Base-by-base conservation (phyloP, 108 stramenopile species). In the Cyclotella atomus region DNA sequence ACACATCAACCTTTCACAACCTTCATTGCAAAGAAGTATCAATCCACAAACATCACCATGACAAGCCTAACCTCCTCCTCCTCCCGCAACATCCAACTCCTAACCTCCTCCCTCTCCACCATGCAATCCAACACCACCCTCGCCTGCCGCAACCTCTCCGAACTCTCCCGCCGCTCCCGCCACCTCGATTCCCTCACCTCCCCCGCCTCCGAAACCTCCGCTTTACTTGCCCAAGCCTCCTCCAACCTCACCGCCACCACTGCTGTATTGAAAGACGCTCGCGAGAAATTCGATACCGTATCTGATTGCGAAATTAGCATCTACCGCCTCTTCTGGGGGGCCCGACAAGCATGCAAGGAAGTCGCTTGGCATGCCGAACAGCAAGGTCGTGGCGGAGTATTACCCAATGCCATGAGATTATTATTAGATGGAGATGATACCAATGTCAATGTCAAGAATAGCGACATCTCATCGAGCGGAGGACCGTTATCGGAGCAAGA, bases 221-320 rank as follows among this genome's bases (percentile, higher is more conserved):
- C 80, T 12, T 63, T 89, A 41, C 57, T 92, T 20, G 72, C 84
- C 50, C 73, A 79, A 27, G 84, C 91, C 16, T 76, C 81, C 24
- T 80, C 77, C 34, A 95, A 95, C 65, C 56, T 92, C 25, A 81
- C 77, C 15, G 52, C 89, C n/a, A 89, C 91, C 5, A 46, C 85
- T 0, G 71, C 81, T 0, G 47, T 85, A 12, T 74, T 95, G 61
- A 85, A 83, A 43, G 93, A 95, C 65, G 91, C 91, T 16, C 59
- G 89, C 10, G 93, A 95, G 34, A 92, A 92, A 59, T 95, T 95
- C 65, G 93, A 95, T 67, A 95, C 93, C 15, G 87, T 88, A 0
- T 64, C 44, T 4, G 93, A 95, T 66, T 90, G 89, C 55, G 88
- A 92, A 77, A 89, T 89, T 1, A 83, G 89, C 50, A 85, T 95